Percentiles rank a stretch among this genome's conserved stretches.
Evolutionary conservation across 139 green algal species (phyloP).

Genomic region (Astrephomene gubernaculifera): DNA sequence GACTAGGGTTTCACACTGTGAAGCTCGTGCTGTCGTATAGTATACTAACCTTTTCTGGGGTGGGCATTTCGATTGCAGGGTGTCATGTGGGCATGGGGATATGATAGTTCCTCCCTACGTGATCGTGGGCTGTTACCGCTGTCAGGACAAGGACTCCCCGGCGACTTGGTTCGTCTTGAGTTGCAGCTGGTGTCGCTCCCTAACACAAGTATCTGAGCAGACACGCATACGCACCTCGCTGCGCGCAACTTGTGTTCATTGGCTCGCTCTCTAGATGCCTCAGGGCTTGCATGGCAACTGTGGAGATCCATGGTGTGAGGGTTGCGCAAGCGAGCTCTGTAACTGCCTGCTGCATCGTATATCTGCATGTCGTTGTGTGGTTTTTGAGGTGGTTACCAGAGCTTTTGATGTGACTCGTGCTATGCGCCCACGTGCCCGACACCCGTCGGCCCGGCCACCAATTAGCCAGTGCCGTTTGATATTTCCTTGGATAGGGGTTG

Average conservation of each 20-base stretch:
- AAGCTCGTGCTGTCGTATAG: not conserved
- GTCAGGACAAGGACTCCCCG: not conserved
- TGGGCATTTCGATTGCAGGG: not conserved
- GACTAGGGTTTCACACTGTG: not conserved
- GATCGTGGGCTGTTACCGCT: constrained; percentile 4
- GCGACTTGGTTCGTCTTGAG: not conserved
- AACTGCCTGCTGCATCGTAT: too few relatives aligned
- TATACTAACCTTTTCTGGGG: too few relatives aligned
- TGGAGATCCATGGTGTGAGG: constrained; percentile 5
- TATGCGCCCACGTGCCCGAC: too few relatives aligned
- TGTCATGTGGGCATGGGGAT: not conserved
- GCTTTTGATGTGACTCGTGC: too few relatives aligned
- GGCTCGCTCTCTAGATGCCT: not conserved
- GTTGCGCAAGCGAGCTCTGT: not conserved
- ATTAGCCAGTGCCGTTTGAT: too few relatives aligned
- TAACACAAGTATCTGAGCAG: constrained; percentile 23
- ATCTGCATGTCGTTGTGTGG: too few relatives aligned
- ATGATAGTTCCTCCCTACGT: not conserved
- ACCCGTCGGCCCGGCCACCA: too few relatives aligned
- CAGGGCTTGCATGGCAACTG: constrained; percentile 14
- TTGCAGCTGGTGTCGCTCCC: not conserved
- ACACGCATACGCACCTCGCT: constrained; percentile 4
- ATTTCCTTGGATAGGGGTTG: too few relatives aligned
- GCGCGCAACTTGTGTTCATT: not conserved
- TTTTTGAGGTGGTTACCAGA: too few relatives aligned